Evolutionary conservation across 192 early-diverging fungal genomes (phyloP).

Genomic region (Entomortierella lignicola): DNA sequence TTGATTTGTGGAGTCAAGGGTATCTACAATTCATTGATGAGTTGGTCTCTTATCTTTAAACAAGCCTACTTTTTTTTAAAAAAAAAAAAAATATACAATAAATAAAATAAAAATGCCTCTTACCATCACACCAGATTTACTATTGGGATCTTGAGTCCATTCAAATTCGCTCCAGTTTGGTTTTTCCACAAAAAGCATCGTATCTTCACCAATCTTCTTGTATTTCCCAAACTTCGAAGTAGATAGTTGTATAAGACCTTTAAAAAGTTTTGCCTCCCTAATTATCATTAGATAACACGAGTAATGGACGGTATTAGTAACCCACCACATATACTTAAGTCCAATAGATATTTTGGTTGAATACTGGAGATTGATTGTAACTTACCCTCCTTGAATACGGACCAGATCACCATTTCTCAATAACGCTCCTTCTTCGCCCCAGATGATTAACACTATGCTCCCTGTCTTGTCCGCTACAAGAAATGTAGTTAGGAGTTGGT

Average conservation of each 20-base stretch:
- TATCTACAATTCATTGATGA: constrained; percentile 1
- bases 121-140: constrained; percentile 28
- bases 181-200: constrained; percentile 45
- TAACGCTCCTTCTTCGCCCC: constrained; percentile 62
- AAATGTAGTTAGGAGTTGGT: constrained; percentile 67
- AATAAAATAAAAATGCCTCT: background rate
- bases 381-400: constrained; percentile 62
- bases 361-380: background rate
- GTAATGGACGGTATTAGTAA: background rate
- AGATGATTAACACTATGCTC: constrained; percentile 68
- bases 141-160: constrained; percentile 27
- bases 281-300: background rate
- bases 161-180: constrained; percentile 55
- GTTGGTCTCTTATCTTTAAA: no score
- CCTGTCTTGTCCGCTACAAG: constrained; percentile 70
- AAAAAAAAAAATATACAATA: background rate
- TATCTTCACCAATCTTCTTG: constrained; percentile 69
- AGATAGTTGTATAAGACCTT: constrained; percentile 65
- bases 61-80: no score
- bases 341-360: background rate
- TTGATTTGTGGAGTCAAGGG: constrained; percentile 3
- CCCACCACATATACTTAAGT: no score
- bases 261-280: constrained; percentile 64
- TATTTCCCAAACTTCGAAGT: constrained; percentile 63
- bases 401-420: constrained; percentile 72